phyloP scores from a whole-genome alignment of 768 basidiomycete species.

The Rhodotorula diobovata region DNA sequence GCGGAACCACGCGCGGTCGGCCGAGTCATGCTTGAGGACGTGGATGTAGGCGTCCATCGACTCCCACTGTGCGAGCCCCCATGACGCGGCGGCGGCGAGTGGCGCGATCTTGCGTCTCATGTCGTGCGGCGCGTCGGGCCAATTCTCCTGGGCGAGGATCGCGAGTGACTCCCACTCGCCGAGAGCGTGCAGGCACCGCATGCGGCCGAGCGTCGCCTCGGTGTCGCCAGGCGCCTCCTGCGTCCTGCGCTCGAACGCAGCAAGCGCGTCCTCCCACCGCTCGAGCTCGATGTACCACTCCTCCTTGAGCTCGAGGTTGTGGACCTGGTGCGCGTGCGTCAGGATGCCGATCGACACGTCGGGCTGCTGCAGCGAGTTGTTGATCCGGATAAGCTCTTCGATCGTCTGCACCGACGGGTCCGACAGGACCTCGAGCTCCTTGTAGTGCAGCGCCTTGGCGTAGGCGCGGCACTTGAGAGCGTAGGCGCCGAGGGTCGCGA shows the following conservation, averaged over 20 bases:
- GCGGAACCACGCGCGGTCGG: slow-evolving; percentile 90
- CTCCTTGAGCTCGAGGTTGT: slow-evolving; percentile 86
- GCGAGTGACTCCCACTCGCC: slow-evolving; percentile 96
- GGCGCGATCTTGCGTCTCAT: slow-evolving; percentile 88
- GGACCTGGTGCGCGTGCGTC: slow-evolving; percentile 79
- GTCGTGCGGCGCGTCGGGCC: slow-evolving; percentile 68
- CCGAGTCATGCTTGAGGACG: slow-evolving; percentile 85
- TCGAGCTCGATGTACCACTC: slow-evolving; percentile 98
- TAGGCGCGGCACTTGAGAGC: slow-evolving; percentile 90
- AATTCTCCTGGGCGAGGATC: slow-evolving; percentile 76
- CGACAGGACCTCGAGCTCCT: slow-evolving; percentile 91
- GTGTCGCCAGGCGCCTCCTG: slow-evolving; percentile 69
- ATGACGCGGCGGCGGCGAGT: slow-evolving; percentile 93
- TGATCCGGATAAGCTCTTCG: slow-evolving; percentile 90
- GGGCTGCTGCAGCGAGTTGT: slow-evolving; percentile 91
- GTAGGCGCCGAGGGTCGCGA: slow-evolving; percentile 86
- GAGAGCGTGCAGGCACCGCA: slow-evolving; percentile 93
- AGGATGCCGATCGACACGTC: slow-evolving; percentile 98
- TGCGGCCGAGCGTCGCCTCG: slow-evolving; percentile 77
- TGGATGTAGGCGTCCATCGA: slow-evolving; percentile 93
- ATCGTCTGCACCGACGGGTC: slow-evolving; percentile 81
- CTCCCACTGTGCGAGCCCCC: slow-evolving; percentile 96
- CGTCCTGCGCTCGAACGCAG: slow-evolving; percentile 73
- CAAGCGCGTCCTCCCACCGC: slow-evolving; percentile 88
- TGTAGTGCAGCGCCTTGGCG: slow-evolving; percentile 97